These are phyloP conservation scores for Macrotyloma uniflorum DNA, from an alignment of 306 rosid species.

Conservation along the genomic window DNA sequence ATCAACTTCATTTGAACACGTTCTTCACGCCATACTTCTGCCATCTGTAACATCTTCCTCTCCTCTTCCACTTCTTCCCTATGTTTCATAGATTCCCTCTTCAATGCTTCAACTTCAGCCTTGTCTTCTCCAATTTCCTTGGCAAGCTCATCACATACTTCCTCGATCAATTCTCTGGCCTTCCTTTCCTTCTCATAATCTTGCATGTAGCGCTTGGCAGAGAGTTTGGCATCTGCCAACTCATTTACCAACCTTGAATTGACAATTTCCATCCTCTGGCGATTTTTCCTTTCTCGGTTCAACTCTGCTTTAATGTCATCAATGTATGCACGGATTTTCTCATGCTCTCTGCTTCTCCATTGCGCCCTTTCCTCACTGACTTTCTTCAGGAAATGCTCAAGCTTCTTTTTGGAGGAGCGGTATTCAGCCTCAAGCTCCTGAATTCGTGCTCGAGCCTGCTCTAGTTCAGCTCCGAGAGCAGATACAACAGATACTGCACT, in stretches of 20 bases:
- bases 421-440: slow-evolving; percentile 87
- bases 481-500: slow-evolving; percentile 70
- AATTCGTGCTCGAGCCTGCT: slow-evolving; percentile 74
- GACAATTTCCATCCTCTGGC: slow-evolving; percentile 78
- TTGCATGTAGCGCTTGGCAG: slow-evolving; percentile 74
- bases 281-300: slow-evolving; percentile 81
- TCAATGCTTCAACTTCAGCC: slow-evolving; percentile 80
- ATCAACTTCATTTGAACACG: slow-evolving; percentile 97
- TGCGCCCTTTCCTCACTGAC: slow-evolving; percentile 77
- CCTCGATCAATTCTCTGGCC: slow-evolving; percentile 76
- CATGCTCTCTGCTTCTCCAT: slow-evolving; percentile 94
- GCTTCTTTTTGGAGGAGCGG: slow-evolving; percentile 77
- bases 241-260: slow-evolving; percentile 90
- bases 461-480: slow-evolving; percentile 81
- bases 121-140: slow-evolving; percentile 96
- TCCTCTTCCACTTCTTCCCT: slow-evolving; percentile 92
- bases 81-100: slow-evolving; percentile 74
- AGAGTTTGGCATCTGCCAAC: slow-evolving; percentile 79
- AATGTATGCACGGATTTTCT: slow-evolving; percentile 82
- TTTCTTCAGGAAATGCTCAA: slow-evolving; percentile 85
- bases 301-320: slow-evolving; percentile 75
- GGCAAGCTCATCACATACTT: slow-evolving; percentile 96
- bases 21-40: slow-evolving; percentile 99
- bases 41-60: slow-evolving; percentile 91
- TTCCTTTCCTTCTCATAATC: slow-evolving; percentile 89